Evolutionary conservation across 768 basidiomycete genomes (phyloP), one percentile per base, ranked within the genome.

Genomic region (Mrakia gelida): DNA sequence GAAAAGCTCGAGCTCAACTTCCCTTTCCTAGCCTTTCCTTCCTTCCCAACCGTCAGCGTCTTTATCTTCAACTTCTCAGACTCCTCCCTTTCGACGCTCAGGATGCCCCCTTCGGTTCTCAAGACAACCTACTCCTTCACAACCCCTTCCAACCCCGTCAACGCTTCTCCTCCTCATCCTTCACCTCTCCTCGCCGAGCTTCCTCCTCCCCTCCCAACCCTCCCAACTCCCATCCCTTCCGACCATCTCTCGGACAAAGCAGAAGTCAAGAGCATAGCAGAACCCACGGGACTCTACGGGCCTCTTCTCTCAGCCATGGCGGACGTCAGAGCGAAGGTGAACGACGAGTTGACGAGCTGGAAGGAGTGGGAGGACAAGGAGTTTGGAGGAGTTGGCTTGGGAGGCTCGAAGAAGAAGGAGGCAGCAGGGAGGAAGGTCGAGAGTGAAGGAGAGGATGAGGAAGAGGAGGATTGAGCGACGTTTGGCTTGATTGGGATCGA

Each of bases 311-410:
- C 49, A 18, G 73, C 72, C 9, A 78, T 78, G 77, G 28, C 18
- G 15, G 38, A 18, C 9, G 65, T 68, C 34, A 49, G 73, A 21
- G 52, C 56, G 38, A 43, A 75, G 73, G 65, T 67, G 59, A 78
- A 78, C 73, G 56, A 30, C 52, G 52, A 54, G 61, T 52, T 78
- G 41, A 78, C 77, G 54, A 45, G 34, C 23, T 78, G 77, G 77
- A 78, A 78, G 67, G 77, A 78, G 26, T 78, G 77, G 77, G 77
- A 78, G 77, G 77, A 78, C 59, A 73, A 59, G 28, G 77, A 63
- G 56, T 38, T 70, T 23, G 65, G 73, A 30, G 73, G 72, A n/a
- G 72, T 73, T 13, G 63, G 32, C 18, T 30, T 34, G 49, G 71
- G 59, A 56, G 61, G 75, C 28, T 18, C 30, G 49, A 70, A 38